A percentile compares a stretch with the other conserved stretches of the same genome.
phyloP scores from a whole-genome alignment of 1,139 yeast species.

The Candida sojae region DNA sequence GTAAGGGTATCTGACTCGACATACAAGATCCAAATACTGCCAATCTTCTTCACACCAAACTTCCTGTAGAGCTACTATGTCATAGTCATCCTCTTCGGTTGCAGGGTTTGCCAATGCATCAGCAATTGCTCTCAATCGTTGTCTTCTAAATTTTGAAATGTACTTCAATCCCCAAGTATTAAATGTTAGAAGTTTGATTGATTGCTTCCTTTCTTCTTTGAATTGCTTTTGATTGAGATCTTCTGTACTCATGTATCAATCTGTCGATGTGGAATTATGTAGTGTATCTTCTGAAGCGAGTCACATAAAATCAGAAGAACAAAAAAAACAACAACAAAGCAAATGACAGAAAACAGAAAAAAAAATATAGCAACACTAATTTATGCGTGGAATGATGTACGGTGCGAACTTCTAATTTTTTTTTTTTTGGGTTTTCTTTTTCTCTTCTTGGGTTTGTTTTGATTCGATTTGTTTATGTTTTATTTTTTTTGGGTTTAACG shows the following conservation, averaged over 20 bases:
- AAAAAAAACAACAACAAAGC: neutral
- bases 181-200: conserved; percentile 58
- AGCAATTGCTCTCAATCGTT: conserved; percentile 75
- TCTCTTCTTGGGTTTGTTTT: neutral
- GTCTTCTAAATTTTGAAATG: conserved; percentile 68
- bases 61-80: conserved; percentile 88
- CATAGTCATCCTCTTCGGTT: conserved; percentile 54
- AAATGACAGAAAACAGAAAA: no score
- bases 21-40: conserved; percentile 54
- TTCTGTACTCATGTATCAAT: conserved; percentile 1
- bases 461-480: neutral
- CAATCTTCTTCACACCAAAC: conserved; percentile 90
- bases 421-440: neutral
- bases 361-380: neutral
- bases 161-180: conserved; percentile 90
- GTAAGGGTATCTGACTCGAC: conserved; percentile 58
- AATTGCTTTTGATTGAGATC: conserved; percentile 2
- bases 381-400: no score
- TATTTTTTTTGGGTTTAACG: neutral
- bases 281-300: neutral
- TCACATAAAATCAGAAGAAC: neutral
- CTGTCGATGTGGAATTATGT: conserved; percentile 1
- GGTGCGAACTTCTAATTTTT: neutral
- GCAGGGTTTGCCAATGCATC: conserved; percentile 51
- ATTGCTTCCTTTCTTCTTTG: conserved; percentile 6